Evolutionary conservation across 2,329 filamentous ascomycete genomes (phyloP).

Genomic region (Alternaria viburni): DNA sequence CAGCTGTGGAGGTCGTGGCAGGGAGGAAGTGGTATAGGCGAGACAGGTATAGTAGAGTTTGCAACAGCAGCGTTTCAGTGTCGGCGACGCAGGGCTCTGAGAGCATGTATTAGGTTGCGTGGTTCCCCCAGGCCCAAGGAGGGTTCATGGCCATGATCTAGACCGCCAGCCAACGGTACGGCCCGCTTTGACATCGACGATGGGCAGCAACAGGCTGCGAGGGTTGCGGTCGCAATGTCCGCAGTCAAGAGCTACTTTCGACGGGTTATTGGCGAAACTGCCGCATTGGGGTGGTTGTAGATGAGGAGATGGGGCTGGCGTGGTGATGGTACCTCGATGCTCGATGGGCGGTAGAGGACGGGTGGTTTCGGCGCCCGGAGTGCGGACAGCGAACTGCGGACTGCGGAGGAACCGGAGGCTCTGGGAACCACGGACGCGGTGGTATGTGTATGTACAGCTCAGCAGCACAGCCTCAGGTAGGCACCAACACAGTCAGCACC

Average conservation of each 20-base stretch:
- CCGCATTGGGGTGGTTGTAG: slow-evolving; percentile 3
- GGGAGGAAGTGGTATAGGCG: background rate
- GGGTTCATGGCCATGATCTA: slow-evolving; percentile 9
- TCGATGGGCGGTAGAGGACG: background rate
- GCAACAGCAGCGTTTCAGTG: background rate
- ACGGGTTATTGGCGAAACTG: slow-evolving; percentile 1
- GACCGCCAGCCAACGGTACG: slow-evolving; percentile 13
- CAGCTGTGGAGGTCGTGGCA: background rate
- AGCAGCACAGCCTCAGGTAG: background rate
- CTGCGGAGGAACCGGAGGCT: background rate
- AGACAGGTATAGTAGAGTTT: background rate
- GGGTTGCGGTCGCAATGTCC: slow-evolving; percentile 8
- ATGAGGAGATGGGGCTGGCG: background rate
- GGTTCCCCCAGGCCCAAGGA: background rate
- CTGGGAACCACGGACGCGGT: background rate
- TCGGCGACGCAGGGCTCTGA: background rate
- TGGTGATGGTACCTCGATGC: background rate
- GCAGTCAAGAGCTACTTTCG: slow-evolving; percentile 3
- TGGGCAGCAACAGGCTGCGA: slow-evolving; percentile 8
- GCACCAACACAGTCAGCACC: background rate
- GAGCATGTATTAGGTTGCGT: background rate
- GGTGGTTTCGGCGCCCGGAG: background rate
- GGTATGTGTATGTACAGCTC: background rate
- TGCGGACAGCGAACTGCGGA: background rate
- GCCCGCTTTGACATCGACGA: slow-evolving; percentile 8